Conservation (phyloP, 2,329 filamentous ascomycete genomes). For the Thermoascus crustaceus region DNA sequence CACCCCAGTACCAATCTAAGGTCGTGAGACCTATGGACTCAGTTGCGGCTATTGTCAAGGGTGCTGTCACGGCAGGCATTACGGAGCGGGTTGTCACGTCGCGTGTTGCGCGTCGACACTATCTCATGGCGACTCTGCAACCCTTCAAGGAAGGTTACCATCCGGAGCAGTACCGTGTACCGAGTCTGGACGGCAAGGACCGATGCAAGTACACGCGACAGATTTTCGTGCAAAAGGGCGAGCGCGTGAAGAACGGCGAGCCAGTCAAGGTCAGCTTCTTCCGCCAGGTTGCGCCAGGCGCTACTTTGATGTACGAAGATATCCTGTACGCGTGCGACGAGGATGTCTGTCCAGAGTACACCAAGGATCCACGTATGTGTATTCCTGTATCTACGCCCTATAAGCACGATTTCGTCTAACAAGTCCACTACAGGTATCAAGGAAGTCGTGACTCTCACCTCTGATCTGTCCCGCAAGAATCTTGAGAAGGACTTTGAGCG, state of each 20-base stretch:
- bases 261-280: slow-evolving; percentile 99
- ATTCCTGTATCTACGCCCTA: background rate
- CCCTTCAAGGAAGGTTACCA: slow-evolving; percentile 99
- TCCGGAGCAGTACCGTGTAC: slow-evolving; percentile 94
- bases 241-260: slow-evolving; percentile 98
- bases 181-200: slow-evolving; percentile 92
- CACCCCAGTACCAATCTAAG: slow-evolving; percentile 96
- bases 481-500: slow-evolving; percentile 98
- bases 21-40: slow-evolving; percentile 98
- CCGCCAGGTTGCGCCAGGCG: slow-evolving; percentile 91
- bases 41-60: slow-evolving; percentile 96
- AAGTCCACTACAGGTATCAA: slow-evolving; percentile 66
- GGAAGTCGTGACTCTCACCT: slow-evolving; percentile 95
- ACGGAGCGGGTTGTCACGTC: slow-evolving; percentile 95
- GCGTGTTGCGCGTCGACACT: slow-evolving; percentile 92
- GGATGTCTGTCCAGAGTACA: slow-evolving; percentile 96
- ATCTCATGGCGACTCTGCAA: slow-evolving; percentile 97
- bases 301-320: slow-evolving; percentile 98
- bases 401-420: slow-evolving; percentile 3
- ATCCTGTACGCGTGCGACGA: slow-evolving; percentile 96
- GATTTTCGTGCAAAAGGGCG: slow-evolving; percentile 97
- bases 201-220: slow-evolving; percentile 97
- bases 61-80: slow-evolving; percentile 94
- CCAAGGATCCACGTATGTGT: slow-evolving; percentile 93
- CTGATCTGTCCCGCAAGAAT: slow-evolving; percentile 93